phyloP scores from a whole-genome alignment of 2,329 filamentous ascomycete species.

The Monosporascus sp. region DNA sequence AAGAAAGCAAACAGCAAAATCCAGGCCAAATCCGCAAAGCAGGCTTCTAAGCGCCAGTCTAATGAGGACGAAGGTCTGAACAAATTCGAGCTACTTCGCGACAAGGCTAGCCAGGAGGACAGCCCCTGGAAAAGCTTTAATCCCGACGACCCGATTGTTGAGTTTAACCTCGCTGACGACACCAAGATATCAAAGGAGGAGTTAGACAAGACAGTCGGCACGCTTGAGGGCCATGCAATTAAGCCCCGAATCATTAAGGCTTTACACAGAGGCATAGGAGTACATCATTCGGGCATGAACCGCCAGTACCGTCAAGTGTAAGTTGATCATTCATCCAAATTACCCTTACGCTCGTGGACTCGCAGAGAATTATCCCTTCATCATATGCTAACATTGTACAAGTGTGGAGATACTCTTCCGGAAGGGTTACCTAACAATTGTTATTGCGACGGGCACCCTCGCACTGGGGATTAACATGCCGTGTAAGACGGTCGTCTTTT shows the following conservation, averaged over 20 bases:
- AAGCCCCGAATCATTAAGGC: constrained; percentile 51
- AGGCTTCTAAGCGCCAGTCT: constrained; percentile 26
- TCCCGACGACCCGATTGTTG: constrained; percentile 55
- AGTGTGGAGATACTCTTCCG: constrained; percentile 69
- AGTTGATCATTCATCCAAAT: constrained; percentile 20
- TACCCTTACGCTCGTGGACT: no score
- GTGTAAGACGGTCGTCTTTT: constrained; percentile 75
- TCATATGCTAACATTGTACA: constrained; percentile 17
- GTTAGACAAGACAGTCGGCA: constrained; percentile 47
- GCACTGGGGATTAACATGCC: constrained; percentile 80
- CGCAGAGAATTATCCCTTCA: neutral
- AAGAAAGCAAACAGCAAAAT: constrained; percentile 39
- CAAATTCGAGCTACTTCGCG: constrained; percentile 52
- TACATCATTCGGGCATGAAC: constrained; percentile 79
- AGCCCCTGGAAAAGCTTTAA: constrained; percentile 62
- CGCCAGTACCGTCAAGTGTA: constrained; percentile 65
- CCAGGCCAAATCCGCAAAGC: constrained; percentile 30
- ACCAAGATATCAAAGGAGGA: constrained; percentile 55
- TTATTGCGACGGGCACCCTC: constrained; percentile 71
- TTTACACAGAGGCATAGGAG: constrained; percentile 63
- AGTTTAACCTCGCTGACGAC: constrained; percentile 62
- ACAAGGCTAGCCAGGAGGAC: constrained; percentile 49
- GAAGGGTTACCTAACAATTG: constrained; percentile 63
- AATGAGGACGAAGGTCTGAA: constrained; percentile 41
- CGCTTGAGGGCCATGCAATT: constrained; percentile 47